Conservation (phyloP, 441 rosid genomes). For the Gossypium aridum region DNA sequence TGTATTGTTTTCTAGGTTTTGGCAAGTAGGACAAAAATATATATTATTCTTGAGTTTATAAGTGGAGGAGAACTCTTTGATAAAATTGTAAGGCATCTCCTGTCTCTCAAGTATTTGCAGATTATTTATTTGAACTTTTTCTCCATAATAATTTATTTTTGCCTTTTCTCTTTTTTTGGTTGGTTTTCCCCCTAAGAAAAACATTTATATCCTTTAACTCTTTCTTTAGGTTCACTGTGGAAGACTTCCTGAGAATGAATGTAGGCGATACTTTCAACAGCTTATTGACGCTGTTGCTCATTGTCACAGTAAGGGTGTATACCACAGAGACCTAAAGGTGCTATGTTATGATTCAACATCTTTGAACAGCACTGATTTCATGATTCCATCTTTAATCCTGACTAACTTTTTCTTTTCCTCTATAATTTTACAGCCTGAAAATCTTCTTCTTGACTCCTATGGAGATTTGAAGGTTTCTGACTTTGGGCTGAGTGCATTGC, state of each 20-base stretch:
- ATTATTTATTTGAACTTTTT: neutral
- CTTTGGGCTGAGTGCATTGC: slow-evolving; percentile 93
- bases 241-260: slow-evolving; percentile 62
- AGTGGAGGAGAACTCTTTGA: slow-evolving; percentile 88
- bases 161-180: neutral
- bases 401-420: slow-evolving; percentile 7
- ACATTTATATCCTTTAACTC: slow-evolving; percentile 1
- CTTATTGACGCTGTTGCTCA: slow-evolving; percentile 79
- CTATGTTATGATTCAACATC: slow-evolving; percentile 2
- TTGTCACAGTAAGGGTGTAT: slow-evolving; percentile 88
- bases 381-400: slow-evolving; percentile 17
- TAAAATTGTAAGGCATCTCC: slow-evolving; percentile 55
- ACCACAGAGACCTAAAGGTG: slow-evolving; percentile 95
- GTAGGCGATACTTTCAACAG: slow-evolving; percentile 87
- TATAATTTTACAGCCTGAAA: slow-evolving; percentile 66
- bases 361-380: slow-evolving; percentile 2
- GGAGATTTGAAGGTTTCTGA: slow-evolving; percentile 91
- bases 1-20: slow-evolving; percentile 45
- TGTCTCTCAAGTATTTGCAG: neutral
- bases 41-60: slow-evolving; percentile 86
- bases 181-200: neutral
- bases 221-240: slow-evolving; percentile 56
- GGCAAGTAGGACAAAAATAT: slow-evolving; percentile 75
- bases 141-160: neutral
- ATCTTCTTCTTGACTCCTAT: slow-evolving; percentile 69